These are phyloP conservation scores for Nyctanthes arbortristis DNA, from an alignment of 257 asterid genomes.

Conservation along the genomic window DNA sequence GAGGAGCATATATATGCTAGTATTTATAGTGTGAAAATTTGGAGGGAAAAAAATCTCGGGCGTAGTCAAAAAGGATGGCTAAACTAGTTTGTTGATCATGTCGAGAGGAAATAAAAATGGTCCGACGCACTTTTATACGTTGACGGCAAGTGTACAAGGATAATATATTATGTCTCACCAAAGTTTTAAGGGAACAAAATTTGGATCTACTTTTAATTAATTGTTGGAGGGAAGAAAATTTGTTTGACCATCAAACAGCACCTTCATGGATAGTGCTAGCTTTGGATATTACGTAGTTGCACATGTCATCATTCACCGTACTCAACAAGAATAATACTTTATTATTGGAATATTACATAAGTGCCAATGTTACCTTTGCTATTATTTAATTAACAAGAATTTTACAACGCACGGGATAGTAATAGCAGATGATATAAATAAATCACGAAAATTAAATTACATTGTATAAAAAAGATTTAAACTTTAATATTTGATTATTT, in stretches of 20 bases:
- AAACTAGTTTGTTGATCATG: neutral
- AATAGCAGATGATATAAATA: too few species aligned
- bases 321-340: too few species aligned
- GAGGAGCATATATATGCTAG: neutral
- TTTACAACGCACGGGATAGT: too few species aligned
- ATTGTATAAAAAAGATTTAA: too few species aligned
- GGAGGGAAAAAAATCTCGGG: neutral
- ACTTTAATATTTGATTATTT: too few species aligned
- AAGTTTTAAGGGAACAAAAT: too few species aligned
- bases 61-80: neutral
- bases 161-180: too few species aligned
- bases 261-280: neutral
- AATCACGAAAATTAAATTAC: too few species aligned
- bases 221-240: neutral
- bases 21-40: neutral
- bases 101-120: neutral
- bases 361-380: neutral
- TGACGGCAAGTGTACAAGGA: too few species aligned
- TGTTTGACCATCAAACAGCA: neutral
- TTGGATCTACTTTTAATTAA: neutral
- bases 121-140: neutral
- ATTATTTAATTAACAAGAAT: too few species aligned
- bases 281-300: neutral
- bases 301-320: neutral
- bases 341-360: neutral